These are phyloP conservation scores for Elymus sibiricus DNA, from an alignment of 176 grass and related monocot genomes.

Conservation along the genomic window DNA sequence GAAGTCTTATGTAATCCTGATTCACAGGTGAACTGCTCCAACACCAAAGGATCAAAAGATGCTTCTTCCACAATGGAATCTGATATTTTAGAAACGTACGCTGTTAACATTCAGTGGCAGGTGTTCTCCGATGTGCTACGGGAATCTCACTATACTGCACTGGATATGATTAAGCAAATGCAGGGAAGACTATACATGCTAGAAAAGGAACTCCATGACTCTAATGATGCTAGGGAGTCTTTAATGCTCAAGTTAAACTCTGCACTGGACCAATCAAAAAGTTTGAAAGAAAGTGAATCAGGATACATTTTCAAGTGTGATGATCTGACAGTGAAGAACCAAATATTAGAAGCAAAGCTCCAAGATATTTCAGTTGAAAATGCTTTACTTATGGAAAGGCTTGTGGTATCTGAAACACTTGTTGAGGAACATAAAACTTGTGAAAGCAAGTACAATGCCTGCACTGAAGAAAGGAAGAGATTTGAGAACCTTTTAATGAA, in stretches of 20 bases:
- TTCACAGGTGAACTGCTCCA: conserved; percentile 26
- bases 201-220: conserved; percentile 55
- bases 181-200: conserved; percentile 55
- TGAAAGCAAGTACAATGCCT: conserved; percentile 53
- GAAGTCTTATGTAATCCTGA: conserved; percentile 36
- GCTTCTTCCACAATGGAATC: conserved; percentile 41
- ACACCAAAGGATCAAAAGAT: conserved; percentile 20
- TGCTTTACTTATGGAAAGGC: conserved; percentile 44
- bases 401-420: conserved; percentile 43
- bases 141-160: conserved; percentile 48
- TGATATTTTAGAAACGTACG: conserved; percentile 63
- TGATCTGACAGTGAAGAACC: conserved; percentile 63
- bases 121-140: conserved; percentile 79
- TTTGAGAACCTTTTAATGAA: conserved; percentile 63
- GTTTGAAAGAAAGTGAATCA: conserved; percentile 63
- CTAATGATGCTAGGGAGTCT: conserved; percentile 55
- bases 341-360: conserved; percentile 87
- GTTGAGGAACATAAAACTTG: conserved; percentile 44
- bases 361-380: conserved; percentile 64
- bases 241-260: conserved; percentile 48
- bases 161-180: conserved; percentile 51
- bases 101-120: conserved; percentile 55
- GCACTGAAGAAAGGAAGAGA: conserved; percentile 62
- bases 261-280: conserved; percentile 61
- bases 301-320: conserved; percentile 66